A percentile compares a stretch with the other conserved stretches of the same genome.
phyloP scores from a whole-genome alignment of 2,329 filamentous ascomycete species.

The Penicillium sp. region DNA sequence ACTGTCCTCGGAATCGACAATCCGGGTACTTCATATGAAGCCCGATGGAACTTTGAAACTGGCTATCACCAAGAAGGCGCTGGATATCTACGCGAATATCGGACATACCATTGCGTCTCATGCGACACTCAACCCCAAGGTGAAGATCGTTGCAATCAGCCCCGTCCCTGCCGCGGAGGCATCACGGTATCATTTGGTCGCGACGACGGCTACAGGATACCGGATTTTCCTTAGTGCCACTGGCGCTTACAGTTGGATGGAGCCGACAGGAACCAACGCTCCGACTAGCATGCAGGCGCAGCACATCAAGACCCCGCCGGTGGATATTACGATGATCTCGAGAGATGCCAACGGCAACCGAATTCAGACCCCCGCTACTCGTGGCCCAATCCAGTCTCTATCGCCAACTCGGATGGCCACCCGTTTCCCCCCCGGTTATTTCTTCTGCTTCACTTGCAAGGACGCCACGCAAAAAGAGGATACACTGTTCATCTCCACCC shows the following conservation, averaged over 20 bases:
- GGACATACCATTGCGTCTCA: slow-evolving; percentile 79
- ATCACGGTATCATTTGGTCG: slow-evolving; percentile 83
- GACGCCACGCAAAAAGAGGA: slow-evolving; percentile 65
- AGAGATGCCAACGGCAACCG: slow-evolving; percentile 26
- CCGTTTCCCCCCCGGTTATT: slow-evolving; percentile 84
- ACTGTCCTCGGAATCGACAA: slow-evolving; percentile 83
- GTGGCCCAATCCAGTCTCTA: slow-evolving; percentile 52
- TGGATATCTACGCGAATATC: slow-evolving; percentile 68
- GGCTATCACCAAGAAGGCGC: slow-evolving; percentile 60
- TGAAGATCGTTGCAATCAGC: slow-evolving; percentile 81
- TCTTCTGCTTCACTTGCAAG: slow-evolving; percentile 78
- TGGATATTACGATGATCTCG: slow-evolving; percentile 35
- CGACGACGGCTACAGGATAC: slow-evolving; percentile 86
- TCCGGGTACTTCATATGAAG: slow-evolving; percentile 89
- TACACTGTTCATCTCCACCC: slow-evolving; percentile 79
- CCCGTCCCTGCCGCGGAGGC: slow-evolving; percentile 84
- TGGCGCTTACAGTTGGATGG: slow-evolving; percentile 63
- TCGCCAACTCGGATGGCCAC: slow-evolving; percentile 45
- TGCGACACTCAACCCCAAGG: slow-evolving; percentile 71
- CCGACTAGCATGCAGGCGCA: slow-evolving; percentile 98
- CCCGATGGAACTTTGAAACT: slow-evolving; percentile 56
- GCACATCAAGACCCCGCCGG: slow-evolving; percentile 91
- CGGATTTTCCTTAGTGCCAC: slow-evolving; percentile 91
- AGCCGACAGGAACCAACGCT: slow-evolving; percentile 65
- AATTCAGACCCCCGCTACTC: slow-evolving; percentile 6